Base-by-base conservation (phyloP, 1,139 yeast species). In the Nakaseomyces glabratus region DNA sequence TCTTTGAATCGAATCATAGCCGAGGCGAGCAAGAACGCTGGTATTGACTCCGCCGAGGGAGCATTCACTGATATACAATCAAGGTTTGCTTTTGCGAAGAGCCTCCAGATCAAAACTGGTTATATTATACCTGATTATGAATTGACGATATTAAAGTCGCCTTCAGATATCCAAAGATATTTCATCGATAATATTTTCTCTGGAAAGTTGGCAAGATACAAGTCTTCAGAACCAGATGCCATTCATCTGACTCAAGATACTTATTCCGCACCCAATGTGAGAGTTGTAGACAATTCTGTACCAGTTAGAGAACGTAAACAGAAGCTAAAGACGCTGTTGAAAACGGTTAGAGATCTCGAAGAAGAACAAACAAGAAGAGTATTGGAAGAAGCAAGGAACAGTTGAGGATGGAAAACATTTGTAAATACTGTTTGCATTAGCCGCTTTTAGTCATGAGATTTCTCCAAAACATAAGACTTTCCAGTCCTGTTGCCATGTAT, bases 141-240 rank as follows among this genome's bases (percentile, higher is more conserved):
- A 28, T 57, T 84, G 17, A 63, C 84, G 2, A 61, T 63, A 39
- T 51, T 78, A 8, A 67, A 63, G 41, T 63, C 68, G 10, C 69
- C 76, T 15, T 50, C 52, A 2, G 64, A 61, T 17, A 65, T 82
- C 35, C 62, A 63, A 40, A 44, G 56, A 0, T 73, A 70, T 43
- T 65, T 76, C 37, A 47, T 57, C 20, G 46, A 55, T 7, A 58
- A 68, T 31, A 65, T 80, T 7, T 61, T 69, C 21, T 71, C 72
- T 22, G 60, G 63, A 10, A 59, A 55, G 35, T 60, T 43, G 8
- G 43, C 39, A 7, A 46, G 70, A 46, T 72, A 66, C 60, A 69
- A 70, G 47, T 93, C 81, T 57, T 69, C 78, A 51, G 73, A 75
- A 54, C 93, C 95, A 17, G 73, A 81, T 44, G 90, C 85, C 28